phyloP scores from a whole-genome alignment of 768 basidiomycete species.

The Mycena leptocephala region DNA sequence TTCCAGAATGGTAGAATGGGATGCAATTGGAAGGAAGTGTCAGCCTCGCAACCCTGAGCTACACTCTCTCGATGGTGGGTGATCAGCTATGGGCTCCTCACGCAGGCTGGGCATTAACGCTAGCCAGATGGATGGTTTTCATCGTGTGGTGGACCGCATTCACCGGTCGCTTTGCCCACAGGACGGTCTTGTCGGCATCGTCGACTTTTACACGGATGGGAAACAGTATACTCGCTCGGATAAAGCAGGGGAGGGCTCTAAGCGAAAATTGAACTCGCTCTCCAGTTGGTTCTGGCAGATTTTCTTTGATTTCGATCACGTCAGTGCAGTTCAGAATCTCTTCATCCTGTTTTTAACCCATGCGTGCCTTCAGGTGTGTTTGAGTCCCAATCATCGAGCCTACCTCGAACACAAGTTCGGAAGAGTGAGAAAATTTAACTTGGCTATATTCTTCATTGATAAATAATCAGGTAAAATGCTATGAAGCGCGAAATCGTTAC shows the following conservation, averaged over 20 bases:
- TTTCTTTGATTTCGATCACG: not conserved
- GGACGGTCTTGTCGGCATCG: conserved; percentile 74
- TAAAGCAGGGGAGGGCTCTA: not conserved
- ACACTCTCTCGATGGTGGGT: not conserved
- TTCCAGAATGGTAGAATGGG: conserved; percentile 2
- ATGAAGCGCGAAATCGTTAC: not conserved
- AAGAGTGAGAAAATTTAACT: not conserved
- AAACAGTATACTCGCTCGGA: not conserved
- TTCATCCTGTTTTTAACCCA: not conserved
- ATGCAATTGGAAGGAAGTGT: not conserved
- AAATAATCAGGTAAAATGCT: not conserved
- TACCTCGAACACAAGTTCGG: not conserved
- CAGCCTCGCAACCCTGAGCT: not conserved
- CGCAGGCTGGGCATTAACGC: not conserved
- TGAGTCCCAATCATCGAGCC: not conserved
- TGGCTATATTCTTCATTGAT: not conserved
- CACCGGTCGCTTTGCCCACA: conserved; percentile 40
- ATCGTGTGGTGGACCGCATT: not conserved
- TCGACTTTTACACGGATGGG: conserved; percentile 53
- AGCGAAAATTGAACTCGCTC: not conserved
- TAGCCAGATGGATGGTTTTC: not conserved
- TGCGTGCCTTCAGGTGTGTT: not conserved
- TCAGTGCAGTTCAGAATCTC: not conserved
- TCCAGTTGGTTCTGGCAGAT: conserved; percentile 6
- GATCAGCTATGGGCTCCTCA: no score